Conservation (phyloP, 805 yeast genomes). For the Lachancea thermotolerans region DNA sequence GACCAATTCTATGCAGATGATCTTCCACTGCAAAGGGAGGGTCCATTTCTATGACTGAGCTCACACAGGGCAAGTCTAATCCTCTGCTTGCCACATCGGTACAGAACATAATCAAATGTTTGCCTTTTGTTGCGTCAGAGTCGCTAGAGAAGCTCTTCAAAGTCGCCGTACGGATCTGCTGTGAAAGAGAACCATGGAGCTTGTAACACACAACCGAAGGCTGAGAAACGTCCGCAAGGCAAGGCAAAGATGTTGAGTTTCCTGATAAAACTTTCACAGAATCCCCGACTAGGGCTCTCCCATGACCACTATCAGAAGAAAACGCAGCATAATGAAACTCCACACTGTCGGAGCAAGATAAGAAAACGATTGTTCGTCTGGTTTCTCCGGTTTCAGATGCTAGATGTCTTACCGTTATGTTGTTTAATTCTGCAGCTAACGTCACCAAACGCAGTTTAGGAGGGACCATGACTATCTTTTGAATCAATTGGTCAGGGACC, state of each 20-base stretch:
- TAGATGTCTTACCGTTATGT: constrained; percentile 33
- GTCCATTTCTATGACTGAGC: constrained; percentile 84
- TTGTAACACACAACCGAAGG: constrained; percentile 49
- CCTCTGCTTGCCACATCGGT: constrained; percentile 99
- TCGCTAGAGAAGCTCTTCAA: constrained; percentile 50
- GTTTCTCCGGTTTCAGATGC: constrained; percentile 19
- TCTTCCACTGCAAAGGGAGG: constrained; percentile 94
- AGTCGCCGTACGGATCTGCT: constrained; percentile 74
- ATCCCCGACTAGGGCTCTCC: constrained; percentile 30
- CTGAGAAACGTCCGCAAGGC: constrained; percentile 29
- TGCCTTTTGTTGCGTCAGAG: constrained; percentile 36
- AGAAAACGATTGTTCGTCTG: constrained; percentile 69
- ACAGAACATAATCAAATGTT: constrained; percentile 70
- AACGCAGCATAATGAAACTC: constrained; percentile 82
- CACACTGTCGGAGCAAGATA: constrained; percentile 95
- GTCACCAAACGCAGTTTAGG: constrained; percentile 87
- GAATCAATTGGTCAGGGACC: constrained; percentile 89
- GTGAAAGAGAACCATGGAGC: constrained; percentile 87
- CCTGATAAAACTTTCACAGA: constrained; percentile 28
- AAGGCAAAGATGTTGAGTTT: constrained; percentile 27
- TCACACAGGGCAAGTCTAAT: constrained; percentile 79
- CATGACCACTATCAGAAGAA: constrained; percentile 44
- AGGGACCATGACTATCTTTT: constrained; percentile 78
- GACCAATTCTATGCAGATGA: constrained; percentile 92
- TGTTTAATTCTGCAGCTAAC: constrained; percentile 57